phyloP scores from a whole-genome alignment of 2,329 filamentous ascomycete genomes.

The Colletotrichum magnum region DNA sequence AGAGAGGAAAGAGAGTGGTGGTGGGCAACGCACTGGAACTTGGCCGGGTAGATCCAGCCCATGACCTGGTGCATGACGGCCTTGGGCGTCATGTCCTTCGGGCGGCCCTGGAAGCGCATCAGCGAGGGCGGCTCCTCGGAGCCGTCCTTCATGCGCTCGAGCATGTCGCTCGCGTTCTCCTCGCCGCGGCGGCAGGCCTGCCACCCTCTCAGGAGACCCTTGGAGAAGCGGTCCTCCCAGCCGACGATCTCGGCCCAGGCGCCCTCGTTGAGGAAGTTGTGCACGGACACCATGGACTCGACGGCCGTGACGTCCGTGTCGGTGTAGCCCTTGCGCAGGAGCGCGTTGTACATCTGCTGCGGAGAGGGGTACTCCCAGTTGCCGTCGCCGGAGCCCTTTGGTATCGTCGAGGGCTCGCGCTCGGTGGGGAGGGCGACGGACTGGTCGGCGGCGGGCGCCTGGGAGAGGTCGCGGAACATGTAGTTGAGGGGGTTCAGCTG shows the following conservation, averaged over 20 bases:
- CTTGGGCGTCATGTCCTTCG: conserved; percentile 92
- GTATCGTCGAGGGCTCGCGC: conserved; percentile 90
- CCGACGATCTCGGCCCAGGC: conserved; percentile 96
- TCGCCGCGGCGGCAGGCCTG: conserved; percentile 82
- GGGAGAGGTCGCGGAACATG: conserved; percentile 92
- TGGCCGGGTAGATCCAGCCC: conserved; percentile 82
- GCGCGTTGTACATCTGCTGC: conserved; percentile 99
- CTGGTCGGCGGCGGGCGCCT: conserved; percentile 82
- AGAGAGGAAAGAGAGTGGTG: not conserved
- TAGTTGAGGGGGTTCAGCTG: conserved; percentile 85
- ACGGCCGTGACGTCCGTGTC: conserved; percentile 95
- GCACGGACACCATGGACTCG: conserved; percentile 96
- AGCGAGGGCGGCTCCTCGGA: conserved; percentile 77
- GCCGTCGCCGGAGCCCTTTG: conserved; percentile 81
- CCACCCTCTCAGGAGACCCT: conserved; percentile 81
- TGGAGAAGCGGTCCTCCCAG: conserved; percentile 90
- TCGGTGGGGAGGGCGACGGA: conserved; percentile 80
- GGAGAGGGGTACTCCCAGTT: conserved; percentile 99
- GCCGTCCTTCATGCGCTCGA: conserved; percentile 66
- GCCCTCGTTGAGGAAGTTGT: conserved; percentile 98
- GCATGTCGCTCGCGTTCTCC: conserved; percentile 65
- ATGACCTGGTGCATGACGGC: conserved; percentile 86
- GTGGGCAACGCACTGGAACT: conserved; percentile 83
- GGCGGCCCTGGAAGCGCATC: conserved; percentile 89
- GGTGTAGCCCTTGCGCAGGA: conserved; percentile 94